phyloP scores from a whole-genome alignment of 2,329 filamentous ascomycete species.

The Fusarium sp. region DNA sequence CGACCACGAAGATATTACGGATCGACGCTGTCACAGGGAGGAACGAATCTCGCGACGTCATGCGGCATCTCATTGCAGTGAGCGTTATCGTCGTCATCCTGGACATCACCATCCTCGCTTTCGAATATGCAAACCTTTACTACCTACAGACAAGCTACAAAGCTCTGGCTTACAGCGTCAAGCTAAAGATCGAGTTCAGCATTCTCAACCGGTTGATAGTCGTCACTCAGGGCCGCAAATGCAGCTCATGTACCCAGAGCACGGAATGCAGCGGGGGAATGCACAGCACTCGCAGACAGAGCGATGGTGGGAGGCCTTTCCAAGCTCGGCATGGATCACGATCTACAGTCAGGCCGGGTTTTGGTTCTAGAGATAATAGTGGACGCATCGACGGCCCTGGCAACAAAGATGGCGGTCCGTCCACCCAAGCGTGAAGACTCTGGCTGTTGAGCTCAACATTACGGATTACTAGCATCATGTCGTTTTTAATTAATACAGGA shows the following conservation, averaged over 20 bases:
- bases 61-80: slow-evolving; percentile 53
- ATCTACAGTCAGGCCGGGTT: neutral
- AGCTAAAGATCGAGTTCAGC: slow-evolving; percentile 51
- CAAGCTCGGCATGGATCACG: neutral
- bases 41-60: slow-evolving; percentile 18
- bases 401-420: neutral
- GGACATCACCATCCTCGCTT: slow-evolving; percentile 44
- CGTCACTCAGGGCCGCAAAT: neutral
- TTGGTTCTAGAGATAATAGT: neutral
- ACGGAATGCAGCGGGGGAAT: neutral
- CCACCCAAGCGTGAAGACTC: neutral
- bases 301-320: neutral
- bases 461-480: neutral
- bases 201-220: slow-evolving; percentile 45
- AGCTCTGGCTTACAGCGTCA: slow-evolving; percentile 47
- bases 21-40: neutral
- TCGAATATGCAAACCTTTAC: slow-evolving; percentile 53
- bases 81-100: slow-evolving; percentile 54
- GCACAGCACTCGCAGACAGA: neutral
- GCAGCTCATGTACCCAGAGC: neutral
- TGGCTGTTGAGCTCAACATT: neutral
- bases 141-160: slow-evolving; percentile 41
- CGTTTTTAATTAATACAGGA: neutral
- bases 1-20: slow-evolving; percentile 51
- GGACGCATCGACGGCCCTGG: neutral